Conservation (phyloP, 164 flowering plant genomes). For the Vitis cinerea region DNA sequence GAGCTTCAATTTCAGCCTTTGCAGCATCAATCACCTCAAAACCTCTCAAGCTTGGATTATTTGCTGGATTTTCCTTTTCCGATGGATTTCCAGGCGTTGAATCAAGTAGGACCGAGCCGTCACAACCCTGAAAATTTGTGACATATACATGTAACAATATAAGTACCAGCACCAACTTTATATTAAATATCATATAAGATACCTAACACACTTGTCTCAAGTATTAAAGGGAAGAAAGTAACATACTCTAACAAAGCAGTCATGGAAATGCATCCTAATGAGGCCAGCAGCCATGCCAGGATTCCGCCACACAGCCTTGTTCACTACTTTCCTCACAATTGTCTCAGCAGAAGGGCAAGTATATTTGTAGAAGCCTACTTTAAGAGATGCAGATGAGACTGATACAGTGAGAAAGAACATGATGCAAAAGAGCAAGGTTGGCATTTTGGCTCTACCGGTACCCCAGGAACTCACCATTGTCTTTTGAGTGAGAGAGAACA, state of each 20-base stretch:
- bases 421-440: no score
- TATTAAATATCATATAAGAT: no score
- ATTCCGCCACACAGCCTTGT: conserved; percentile 4
- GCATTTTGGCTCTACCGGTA: no score
- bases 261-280: conserved; percentile 44
- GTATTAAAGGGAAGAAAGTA: no score
- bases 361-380: no score
- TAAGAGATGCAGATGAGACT: no score
- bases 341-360: conserved; percentile 22
- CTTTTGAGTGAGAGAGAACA: no score
- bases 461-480: no score
- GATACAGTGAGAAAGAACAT: no score
- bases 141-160: no score
- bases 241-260: conserved; percentile 41
- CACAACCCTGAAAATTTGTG: conserved; percentile 45
- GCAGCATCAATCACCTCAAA: conserved; percentile 60
- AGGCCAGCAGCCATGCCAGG: conserved; percentile 36
- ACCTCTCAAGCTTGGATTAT: conserved; percentile 48
- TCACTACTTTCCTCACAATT: conserved; percentile 19
- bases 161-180: no score
- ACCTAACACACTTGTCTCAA: neutral
- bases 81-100: conserved; percentile 37
- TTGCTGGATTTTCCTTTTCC: conserved; percentile 39
- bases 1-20: conserved; percentile 41
- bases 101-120: conserved; percentile 51